Evolutionary conservation across 2,329 filamentous ascomycete species (phyloP).

Genomic region (Fusarium sp.): DNA sequence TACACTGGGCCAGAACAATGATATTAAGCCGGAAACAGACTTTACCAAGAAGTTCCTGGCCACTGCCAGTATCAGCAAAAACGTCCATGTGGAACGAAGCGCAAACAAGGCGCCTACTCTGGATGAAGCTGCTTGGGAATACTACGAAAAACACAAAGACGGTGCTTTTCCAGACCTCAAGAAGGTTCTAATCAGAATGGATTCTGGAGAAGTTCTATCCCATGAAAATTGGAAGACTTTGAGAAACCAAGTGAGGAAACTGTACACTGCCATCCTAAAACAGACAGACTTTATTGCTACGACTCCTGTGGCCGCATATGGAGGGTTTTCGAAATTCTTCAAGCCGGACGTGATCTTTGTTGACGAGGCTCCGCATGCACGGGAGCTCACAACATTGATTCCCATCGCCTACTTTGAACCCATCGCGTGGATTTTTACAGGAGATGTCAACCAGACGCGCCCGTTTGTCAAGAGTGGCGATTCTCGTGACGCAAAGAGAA

Average conservation of each 20-base stretch:
- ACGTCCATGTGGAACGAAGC: constrained; percentile 22
- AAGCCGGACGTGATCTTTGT: constrained; percentile 87
- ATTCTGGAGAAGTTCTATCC: constrained; percentile 39
- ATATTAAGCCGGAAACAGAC: constrained; percentile 34
- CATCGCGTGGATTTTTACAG: constrained; percentile 56
- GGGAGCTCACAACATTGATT: constrained; percentile 57
- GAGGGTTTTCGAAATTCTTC: constrained; percentile 61
- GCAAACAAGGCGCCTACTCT: constrained; percentile 49
- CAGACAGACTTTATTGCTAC: constrained; percentile 57
- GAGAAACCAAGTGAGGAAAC: constrained; percentile 44
- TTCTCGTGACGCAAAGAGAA: constrained; percentile 17
- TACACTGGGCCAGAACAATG: background rate
- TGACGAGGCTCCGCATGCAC: constrained; percentile 68
- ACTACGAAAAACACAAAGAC: constrained; percentile 48
- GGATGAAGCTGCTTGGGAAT: constrained; percentile 55
- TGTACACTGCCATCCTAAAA: constrained; percentile 53
- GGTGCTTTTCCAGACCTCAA: constrained; percentile 49
- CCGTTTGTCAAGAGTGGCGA: constrained; percentile 52
- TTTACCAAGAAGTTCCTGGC: constrained; percentile 51
- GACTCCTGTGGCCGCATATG: constrained; percentile 55
- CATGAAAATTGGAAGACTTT: constrained; percentile 45
- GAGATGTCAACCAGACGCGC: constrained; percentile 56
- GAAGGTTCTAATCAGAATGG: constrained; percentile 49
- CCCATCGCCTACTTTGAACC: constrained; percentile 55
- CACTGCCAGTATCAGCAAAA: constrained; percentile 38